Conservation (phyloP, 2,329 filamentous ascomycete species). For the Diaporthe citriasiana region DNA sequence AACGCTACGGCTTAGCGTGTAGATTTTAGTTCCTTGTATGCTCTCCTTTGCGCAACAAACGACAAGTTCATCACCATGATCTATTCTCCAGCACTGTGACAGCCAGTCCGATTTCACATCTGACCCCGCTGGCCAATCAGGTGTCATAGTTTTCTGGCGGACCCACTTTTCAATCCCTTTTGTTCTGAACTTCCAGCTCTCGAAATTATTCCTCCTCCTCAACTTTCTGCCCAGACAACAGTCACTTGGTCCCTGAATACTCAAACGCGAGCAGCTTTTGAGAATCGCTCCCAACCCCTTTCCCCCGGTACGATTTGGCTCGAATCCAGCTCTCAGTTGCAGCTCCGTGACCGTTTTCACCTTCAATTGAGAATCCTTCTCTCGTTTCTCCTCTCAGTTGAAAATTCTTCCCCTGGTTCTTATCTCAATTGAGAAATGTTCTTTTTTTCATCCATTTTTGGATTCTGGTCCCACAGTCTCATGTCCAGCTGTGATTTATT, state of each 20-base stretch:
- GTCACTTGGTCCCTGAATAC: background rate
- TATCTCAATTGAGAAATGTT: background rate
- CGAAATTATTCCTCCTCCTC: background rate
- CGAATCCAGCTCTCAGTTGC: background rate
- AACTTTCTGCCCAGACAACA: background rate
- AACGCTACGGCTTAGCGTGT: too few relatives aligned
- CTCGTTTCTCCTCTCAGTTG: background rate
- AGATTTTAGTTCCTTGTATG: too few relatives aligned
- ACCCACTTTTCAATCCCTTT: background rate
- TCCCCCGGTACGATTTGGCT: background rate
- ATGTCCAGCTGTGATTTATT: background rate
- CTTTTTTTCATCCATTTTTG: background rate
- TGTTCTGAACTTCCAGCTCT: background rate
- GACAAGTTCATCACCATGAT: too few relatives aligned
- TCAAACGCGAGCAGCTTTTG: background rate
- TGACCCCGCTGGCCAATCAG: too few relatives aligned
- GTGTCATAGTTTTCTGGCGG: background rate
- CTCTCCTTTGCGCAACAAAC: too few relatives aligned
- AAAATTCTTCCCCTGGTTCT: background rate
- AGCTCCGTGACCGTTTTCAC: too few relatives aligned
- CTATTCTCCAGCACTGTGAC: too few relatives aligned
- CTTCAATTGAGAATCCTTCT: background rate
- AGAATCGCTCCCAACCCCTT: background rate
- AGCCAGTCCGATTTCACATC: too few relatives aligned
- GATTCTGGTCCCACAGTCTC: background rate